These are phyloP conservation scores for Plenodomus biglobosus DNA, from an alignment of 2,329 filamentous ascomycete species.

Conservation along the genomic window DNA sequence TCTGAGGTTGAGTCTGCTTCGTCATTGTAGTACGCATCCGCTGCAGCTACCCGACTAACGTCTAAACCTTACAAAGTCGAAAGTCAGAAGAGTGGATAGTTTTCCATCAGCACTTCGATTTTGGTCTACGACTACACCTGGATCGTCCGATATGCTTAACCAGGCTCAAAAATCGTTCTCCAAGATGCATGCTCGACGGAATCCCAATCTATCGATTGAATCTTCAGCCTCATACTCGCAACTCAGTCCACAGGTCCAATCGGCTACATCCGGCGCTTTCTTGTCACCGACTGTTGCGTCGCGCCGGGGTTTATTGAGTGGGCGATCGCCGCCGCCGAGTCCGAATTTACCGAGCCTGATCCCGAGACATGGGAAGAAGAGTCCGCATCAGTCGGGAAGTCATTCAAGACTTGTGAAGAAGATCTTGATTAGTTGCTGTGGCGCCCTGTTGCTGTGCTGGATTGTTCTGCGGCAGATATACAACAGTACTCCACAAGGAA, in stretches of 20 bases:
- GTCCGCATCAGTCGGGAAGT: constrained; percentile 51
- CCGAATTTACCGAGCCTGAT: constrained; percentile 69
- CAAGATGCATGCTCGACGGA: constrained; percentile 51
- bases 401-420: constrained; percentile 59
- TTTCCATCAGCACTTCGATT: background rate
- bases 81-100: background rate
- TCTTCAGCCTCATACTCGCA: constrained; percentile 43
- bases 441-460: constrained; percentile 54
- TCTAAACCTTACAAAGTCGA: background rate
- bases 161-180: constrained; percentile 39
- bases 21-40: constrained; percentile 2
- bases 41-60: constrained; percentile 4
- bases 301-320: constrained; percentile 58
- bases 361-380: constrained; percentile 65
- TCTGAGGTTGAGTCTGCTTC: background rate
- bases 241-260: constrained; percentile 31
- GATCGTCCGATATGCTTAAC: constrained; percentile 36
- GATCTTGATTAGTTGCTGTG: constrained; percentile 56
- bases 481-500: constrained; percentile 14
- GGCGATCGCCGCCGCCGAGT: constrained; percentile 70
- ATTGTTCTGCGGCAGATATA: constrained; percentile 45
- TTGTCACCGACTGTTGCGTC: constrained; percentile 40
- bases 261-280: constrained; percentile 41
- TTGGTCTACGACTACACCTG: background rate
- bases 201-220: constrained; percentile 51